Evolutionary conservation across 2,329 filamentous ascomycete species (phyloP).

Genomic region (Neofusicoccum kwambonambiense): DNA sequence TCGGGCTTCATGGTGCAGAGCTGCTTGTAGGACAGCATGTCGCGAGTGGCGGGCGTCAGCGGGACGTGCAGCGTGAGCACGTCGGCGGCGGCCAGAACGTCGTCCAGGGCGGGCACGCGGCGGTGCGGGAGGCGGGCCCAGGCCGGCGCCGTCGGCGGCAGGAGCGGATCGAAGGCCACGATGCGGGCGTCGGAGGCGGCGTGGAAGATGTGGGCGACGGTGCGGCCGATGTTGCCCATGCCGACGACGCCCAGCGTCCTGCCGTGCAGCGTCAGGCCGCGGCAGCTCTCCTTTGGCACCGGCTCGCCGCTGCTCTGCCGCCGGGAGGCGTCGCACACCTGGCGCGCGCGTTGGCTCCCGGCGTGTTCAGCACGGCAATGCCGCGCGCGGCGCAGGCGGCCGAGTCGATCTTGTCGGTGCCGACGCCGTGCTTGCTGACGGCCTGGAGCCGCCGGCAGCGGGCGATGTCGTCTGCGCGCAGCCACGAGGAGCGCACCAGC

Average conservation of each 20-base stretch:
- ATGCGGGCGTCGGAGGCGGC: slow-evolving; percentile 41
- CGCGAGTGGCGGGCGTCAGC: slow-evolving; percentile 26
- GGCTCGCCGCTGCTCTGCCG: slow-evolving; percentile 32
- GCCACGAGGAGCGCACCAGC: slow-evolving; percentile 37
- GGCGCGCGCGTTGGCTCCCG: slow-evolving; percentile 43
- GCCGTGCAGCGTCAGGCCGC: slow-evolving; percentile 40
- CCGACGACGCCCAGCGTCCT: slow-evolving; percentile 49
- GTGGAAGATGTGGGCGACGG: slow-evolving; percentile 25
- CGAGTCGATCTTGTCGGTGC: slow-evolving; percentile 48
- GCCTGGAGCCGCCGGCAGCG: slow-evolving; percentile 39
- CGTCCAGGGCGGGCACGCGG: slow-evolving; percentile 24
- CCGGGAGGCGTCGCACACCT: slow-evolving; percentile 28
- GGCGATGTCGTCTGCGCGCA: slow-evolving; percentile 42
- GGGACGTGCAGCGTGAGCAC: slow-evolving; percentile 27
- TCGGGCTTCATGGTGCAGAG: slow-evolving; percentile 42
- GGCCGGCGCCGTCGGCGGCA: slow-evolving; percentile 44
- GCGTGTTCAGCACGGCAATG: slow-evolving; percentile 50
- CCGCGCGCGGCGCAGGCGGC: slow-evolving; percentile 39
- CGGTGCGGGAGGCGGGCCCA: slow-evolving; percentile 26
- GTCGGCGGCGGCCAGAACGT: slow-evolving; percentile 22
- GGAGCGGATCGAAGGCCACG: slow-evolving; percentile 40
- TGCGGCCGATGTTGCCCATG: slow-evolving; percentile 40
- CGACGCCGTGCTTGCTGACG: slow-evolving; percentile 50
- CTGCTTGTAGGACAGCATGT: slow-evolving; percentile 34
- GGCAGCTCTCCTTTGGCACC: slow-evolving; percentile 44